Conservation (phyloP, 225 moss, liverwort and hornwort genomes). For the Neckera pumila region DNA sequence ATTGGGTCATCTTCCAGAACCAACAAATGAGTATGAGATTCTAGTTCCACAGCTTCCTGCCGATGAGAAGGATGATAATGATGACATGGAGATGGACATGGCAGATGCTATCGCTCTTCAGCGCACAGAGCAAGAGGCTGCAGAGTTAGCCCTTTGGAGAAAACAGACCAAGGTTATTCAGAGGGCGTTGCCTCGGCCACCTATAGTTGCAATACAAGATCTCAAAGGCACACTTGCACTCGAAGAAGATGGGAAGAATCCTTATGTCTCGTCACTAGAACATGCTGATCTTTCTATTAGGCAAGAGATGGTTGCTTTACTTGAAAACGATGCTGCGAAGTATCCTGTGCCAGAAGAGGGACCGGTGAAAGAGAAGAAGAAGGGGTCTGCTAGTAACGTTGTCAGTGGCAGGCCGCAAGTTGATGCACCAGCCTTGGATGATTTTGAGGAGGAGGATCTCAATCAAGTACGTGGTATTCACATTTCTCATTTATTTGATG, state of each 20-base stretch:
- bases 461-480: constrained; percentile 22
- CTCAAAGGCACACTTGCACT: constrained; percentile 36
- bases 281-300: constrained; percentile 67
- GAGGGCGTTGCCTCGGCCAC: constrained; percentile 77
- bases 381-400: constrained; percentile 15
- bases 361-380: constrained; percentile 45
- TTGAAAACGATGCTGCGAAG: constrained; percentile 71
- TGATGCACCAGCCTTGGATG: constrained; percentile 29
- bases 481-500: background rate
- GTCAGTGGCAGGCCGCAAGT: constrained; percentile 20
- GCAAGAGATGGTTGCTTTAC: constrained; percentile 62
- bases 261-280: constrained; percentile 43
- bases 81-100: constrained; percentile 75
- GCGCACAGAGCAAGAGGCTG: constrained; percentile 49
- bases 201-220: constrained; percentile 45
- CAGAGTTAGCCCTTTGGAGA: constrained; percentile 43
- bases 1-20: constrained; percentile 62
- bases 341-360: constrained; percentile 39
- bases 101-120: constrained; percentile 54
- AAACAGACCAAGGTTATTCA: constrained; percentile 68
- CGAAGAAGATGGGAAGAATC: constrained; percentile 57
- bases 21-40: constrained; percentile 93
- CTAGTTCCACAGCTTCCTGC: constrained; percentile 66
- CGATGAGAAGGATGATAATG: constrained; percentile 55
- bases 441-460: constrained; percentile 50